Percentiles rank a stretch among this genome's conserved stretches.
These are phyloP conservation scores for Botrytis tulipae DNA, from an alignment of 2,329 filamentous ascomycete genomes.

Conservation along the genomic window DNA sequence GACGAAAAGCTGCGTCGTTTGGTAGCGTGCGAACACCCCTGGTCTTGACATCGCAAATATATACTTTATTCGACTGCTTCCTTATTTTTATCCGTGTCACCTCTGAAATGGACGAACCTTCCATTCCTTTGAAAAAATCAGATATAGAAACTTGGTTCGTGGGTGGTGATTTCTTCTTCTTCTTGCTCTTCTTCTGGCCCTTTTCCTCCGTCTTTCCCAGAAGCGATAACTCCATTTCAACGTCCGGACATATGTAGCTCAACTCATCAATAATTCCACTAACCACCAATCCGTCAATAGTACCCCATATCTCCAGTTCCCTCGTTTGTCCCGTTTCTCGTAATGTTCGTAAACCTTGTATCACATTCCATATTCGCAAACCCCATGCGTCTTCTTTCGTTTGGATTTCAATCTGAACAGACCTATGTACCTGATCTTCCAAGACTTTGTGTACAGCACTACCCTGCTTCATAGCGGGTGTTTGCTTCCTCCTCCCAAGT, in stretches of 20 bases:
- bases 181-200: constrained; percentile 23
- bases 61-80: constrained; percentile 47
- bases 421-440: constrained; percentile 80
- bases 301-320: constrained; percentile 82
- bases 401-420: constrained; percentile 67
- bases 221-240: constrained; percentile 55
- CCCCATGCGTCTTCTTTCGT: constrained; percentile 82
- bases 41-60: constrained; percentile 88
- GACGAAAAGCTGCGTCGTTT: constrained; percentile 63
- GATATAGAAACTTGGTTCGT: constrained; percentile 33
- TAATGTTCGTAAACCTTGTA: constrained; percentile 77
- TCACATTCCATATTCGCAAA: constrained; percentile 83
- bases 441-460: constrained; percentile 76
- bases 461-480: constrained; percentile 80
- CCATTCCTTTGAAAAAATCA: constrained; percentile 33
- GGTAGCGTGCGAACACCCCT: constrained; percentile 61
- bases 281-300: constrained; percentile 76
- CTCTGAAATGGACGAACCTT: constrained; percentile 26
- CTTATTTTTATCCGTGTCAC: constrained; percentile 23
- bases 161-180: constrained; percentile 37
- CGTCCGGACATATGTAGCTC: constrained; percentile 73
- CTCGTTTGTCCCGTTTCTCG: constrained; percentile 69
- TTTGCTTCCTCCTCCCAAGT: constrained; percentile 72
- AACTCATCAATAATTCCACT: constrained; percentile 89
- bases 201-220: constrained; percentile 30